phyloP scores from a whole-genome alignment of 257 asterid species.

The Echium plantagineum region DNA sequence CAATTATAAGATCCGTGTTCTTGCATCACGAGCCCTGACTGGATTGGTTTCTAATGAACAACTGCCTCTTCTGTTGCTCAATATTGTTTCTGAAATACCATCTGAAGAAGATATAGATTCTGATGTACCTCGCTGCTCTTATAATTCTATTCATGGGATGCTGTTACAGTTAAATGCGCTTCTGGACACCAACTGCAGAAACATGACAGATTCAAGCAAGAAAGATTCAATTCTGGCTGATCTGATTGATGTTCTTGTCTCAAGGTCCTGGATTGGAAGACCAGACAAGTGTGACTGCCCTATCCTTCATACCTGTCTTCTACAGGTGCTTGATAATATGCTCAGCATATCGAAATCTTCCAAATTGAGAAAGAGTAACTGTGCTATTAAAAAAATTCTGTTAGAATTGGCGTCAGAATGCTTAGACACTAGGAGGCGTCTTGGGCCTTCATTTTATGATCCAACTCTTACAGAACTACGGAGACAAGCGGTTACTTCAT shows the following conservation, averaged over 20 bases:
- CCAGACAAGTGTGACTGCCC: conserved; percentile 65
- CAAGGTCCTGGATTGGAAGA: conserved; percentile 70
- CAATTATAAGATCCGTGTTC: conserved; percentile 70
- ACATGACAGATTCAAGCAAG: conserved; percentile 53
- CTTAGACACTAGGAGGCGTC: conserved; percentile 41
- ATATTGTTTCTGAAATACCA: conserved; percentile 71
- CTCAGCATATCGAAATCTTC: conserved; percentile 64
- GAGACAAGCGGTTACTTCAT: conserved; percentile 77
- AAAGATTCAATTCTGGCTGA: conserved; percentile 46
- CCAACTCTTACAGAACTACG: conserved; percentile 77
- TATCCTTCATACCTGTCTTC: conserved; percentile 46
- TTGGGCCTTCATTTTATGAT: conserved; percentile 41
- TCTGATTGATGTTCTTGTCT: conserved; percentile 40
- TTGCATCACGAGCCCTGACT: conserved; percentile 77
- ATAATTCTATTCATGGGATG: conserved; percentile 78
- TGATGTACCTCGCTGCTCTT: conserved; percentile 28
- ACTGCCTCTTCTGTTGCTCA: conserved; percentile 47
- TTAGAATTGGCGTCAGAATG: conserved; percentile 66
- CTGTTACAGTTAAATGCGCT: conserved; percentile 74
- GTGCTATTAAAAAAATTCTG: conserved; percentile 54
- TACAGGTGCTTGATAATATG: conserved; percentile 67
- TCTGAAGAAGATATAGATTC: conserved; percentile 14
- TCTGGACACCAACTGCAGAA: conserved; percentile 64
- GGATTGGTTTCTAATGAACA: conserved; percentile 81
- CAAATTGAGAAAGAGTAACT: conserved; percentile 31